Conservation (phyloP, 1,284 basidiomycete genomes). For the Lignosus rhinocerotis region DNA sequence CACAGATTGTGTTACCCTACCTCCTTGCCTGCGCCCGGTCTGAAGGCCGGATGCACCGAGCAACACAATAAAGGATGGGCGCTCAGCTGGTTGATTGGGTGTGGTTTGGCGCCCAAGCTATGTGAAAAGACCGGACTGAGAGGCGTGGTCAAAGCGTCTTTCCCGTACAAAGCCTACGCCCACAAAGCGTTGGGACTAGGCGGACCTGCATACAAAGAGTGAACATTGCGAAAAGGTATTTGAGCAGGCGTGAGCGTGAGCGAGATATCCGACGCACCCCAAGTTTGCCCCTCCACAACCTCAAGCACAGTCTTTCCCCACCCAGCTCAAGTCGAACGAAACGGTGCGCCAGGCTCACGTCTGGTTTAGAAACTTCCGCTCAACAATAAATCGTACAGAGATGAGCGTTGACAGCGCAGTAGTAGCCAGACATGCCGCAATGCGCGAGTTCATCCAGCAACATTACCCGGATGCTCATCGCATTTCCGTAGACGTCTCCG, state of each 20-base stretch:
- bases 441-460: background rate
- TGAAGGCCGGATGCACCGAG: background rate
- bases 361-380: background rate
- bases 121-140: background rate
- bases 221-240: slow-evolving; percentile 12
- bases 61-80: slow-evolving; percentile 1
- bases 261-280: background rate
- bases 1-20: background rate
- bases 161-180: slow-evolving; percentile 3
- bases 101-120: background rate
- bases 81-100: background rate
- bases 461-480: slow-evolving; percentile 1
- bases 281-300: background rate
- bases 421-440: background rate
- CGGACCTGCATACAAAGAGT: slow-evolving; percentile 13
- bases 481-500: slow-evolving; percentile 5
- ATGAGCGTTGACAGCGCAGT: background rate
- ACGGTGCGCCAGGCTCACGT: background rate
- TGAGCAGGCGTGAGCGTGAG: slow-evolving; percentile 3
- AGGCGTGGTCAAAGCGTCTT: slow-evolving; percentile 1
- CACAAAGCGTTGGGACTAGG: slow-evolving; percentile 17
- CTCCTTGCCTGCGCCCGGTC: background rate
- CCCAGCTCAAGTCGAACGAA: background rate
- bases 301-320: background rate
- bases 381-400: background rate